phyloP scores from a whole-genome alignment of 305 asterid species.

The Rubia peregrina region DNA sequence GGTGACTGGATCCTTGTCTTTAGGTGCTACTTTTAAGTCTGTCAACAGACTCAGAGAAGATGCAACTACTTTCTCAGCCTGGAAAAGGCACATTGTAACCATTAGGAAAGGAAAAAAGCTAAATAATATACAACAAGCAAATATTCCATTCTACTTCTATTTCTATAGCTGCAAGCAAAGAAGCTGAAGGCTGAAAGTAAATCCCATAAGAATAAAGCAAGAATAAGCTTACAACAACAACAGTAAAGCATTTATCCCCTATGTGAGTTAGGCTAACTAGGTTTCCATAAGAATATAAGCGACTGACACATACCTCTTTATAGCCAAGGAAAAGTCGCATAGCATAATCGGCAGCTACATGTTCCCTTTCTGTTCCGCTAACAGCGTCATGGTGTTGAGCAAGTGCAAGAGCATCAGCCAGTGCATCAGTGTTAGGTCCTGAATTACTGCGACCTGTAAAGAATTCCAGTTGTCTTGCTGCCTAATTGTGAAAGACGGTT shows the following conservation, averaged over 20 bases:
- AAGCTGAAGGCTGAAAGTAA: slow-evolving; percentile 4
- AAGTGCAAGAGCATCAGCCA: slow-evolving; percentile 77
- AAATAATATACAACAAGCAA: background rate
- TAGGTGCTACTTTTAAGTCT: slow-evolving; percentile 33
- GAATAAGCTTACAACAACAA: background rate
- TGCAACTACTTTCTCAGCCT: slow-evolving; percentile 77
- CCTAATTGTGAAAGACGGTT: slow-evolving; percentile 32
- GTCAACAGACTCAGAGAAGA: slow-evolving; percentile 57
- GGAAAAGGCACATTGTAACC: slow-evolving; percentile 25
- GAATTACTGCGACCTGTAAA: slow-evolving; percentile 45
- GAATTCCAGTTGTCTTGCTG: slow-evolving; percentile 73
- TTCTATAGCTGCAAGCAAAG: background rate
- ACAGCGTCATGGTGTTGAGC: slow-evolving; percentile 89
- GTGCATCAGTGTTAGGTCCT: slow-evolving; percentile 53
- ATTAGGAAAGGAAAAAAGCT: slow-evolving; percentile 16
- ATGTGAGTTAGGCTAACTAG: background rate
- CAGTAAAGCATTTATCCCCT: background rate
- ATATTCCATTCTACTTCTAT: background rate
- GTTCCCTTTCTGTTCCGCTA: slow-evolving; percentile 75
- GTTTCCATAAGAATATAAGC: background rate
- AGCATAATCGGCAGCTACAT: slow-evolving; percentile 78
- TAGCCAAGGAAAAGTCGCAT: slow-evolving; percentile 67
- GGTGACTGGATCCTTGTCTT: slow-evolving; percentile 27
- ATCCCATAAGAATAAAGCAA: slow-evolving; percentile 15
- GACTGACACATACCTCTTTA: slow-evolving; percentile 41